phyloP scores from a whole-genome alignment of 257 asterid species.

The Solanum corneliomulleri region DNA sequence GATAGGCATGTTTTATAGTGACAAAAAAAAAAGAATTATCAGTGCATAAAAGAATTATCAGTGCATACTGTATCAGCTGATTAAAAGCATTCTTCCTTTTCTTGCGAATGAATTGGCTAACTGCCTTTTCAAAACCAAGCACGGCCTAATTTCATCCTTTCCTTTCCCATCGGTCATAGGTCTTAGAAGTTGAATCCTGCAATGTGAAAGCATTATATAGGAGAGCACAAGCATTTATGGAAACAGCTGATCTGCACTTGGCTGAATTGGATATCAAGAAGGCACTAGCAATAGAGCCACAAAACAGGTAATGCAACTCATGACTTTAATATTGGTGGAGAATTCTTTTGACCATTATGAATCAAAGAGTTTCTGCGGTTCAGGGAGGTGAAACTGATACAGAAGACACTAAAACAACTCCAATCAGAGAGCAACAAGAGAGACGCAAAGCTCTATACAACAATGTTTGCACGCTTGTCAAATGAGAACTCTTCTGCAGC shows the following conservation, averaged over 20 bases:
- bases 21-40: not conserved
- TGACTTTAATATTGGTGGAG: not conserved
- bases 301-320: conserved; percentile 17
- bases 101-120: not conserved
- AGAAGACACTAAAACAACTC: conserved; percentile 36
- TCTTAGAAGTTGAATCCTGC: conserved; percentile 44
- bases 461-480: conserved; percentile 36
- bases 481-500: conserved; percentile 22
- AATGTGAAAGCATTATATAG: conserved; percentile 38
- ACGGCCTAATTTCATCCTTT: not conserved
- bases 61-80: not conserved
- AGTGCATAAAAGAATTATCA: not conserved
- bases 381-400: conserved; percentile 59
- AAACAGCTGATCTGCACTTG: conserved; percentile 25
- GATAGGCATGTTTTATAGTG: not conserved
- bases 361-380: not conserved
- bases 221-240: conserved; percentile 37
- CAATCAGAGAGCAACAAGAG: conserved; percentile 41
- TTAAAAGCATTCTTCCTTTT: not conserved
- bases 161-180: conserved; percentile 13
- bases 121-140: not conserved
- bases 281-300: conserved; percentile 31
- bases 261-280: conserved; percentile 34
- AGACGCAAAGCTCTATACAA: conserved; percentile 47
- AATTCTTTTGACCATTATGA: not conserved